Evolutionary conservation across 2,329 filamentous ascomycete genomes (phyloP).

Genomic region (Tricladium varicosporioides): DNA sequence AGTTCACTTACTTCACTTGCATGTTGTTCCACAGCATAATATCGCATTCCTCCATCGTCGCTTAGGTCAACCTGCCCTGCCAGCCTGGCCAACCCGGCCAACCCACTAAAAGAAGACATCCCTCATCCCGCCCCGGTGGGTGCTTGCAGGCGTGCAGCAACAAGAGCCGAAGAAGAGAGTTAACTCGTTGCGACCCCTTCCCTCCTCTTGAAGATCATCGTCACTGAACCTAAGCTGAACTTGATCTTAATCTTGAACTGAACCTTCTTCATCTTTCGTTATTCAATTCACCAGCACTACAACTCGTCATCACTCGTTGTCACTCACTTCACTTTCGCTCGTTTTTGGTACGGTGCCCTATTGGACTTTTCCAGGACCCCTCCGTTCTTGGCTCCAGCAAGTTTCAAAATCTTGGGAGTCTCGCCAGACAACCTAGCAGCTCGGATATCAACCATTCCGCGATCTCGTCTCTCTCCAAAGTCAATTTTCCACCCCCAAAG

Average conservation of each 20-base stretch:
- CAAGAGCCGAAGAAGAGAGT: not conserved
- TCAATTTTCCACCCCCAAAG: not conserved
- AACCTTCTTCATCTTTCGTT: no score
- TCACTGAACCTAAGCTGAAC: no score
- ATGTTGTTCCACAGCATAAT: not conserved
- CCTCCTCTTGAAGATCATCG: no score
- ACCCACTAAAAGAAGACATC: not conserved
- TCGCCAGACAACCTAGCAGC: conserved; percentile 15
- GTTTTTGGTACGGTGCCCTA: no score
- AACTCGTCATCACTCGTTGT: no score
- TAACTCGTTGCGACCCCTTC: not conserved
- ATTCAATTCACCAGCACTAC: no score
- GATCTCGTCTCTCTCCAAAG: conserved; percentile 4
- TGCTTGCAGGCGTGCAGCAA: not conserved
- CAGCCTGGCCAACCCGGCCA: not conserved
- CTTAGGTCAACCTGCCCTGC: not conserved
- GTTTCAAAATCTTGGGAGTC: conserved; percentile 20
- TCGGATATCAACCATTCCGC: conserved; percentile 19
- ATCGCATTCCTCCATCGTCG: not conserved
- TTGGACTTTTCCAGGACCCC: not conserved
- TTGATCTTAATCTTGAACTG: no score
- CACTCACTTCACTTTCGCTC: not conserved
- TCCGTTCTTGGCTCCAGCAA: conserved; percentile 13
- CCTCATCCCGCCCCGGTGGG: not conserved
- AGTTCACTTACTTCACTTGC: not conserved